phyloP scores from a whole-genome alignment of 495 filamentous ascomycete species.

The Rostrohypoxylon terebratum region DNA sequence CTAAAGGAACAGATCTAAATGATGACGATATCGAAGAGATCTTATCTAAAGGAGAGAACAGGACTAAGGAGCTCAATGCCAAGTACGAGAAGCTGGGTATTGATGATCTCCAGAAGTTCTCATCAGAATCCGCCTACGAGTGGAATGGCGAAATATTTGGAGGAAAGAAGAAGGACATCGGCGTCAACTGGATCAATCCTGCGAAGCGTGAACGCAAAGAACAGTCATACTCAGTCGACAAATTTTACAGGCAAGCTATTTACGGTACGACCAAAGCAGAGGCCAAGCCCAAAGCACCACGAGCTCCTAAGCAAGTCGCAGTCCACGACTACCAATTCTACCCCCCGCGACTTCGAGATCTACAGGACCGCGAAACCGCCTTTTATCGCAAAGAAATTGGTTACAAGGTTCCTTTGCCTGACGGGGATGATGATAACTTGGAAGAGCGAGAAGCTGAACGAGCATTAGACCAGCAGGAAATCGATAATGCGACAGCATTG shows the following conservation, averaged over 20 bases:
- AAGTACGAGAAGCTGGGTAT: slow-evolving; percentile 98
- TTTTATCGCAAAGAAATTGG: slow-evolving; percentile 95
- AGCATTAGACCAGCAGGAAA: slow-evolving; percentile 87
- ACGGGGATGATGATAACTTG: slow-evolving; percentile 85
- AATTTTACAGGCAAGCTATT: slow-evolving; percentile 95
- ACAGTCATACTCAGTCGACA: slow-evolving; percentile 97
- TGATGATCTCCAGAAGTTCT: slow-evolving; percentile 98
- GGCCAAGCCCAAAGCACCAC: slow-evolving; percentile 93
- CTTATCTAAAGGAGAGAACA: slow-evolving; percentile 84
- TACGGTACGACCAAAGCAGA: slow-evolving; percentile 79
- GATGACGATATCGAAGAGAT: slow-evolving; percentile 94
- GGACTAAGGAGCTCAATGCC: slow-evolving; percentile 88
- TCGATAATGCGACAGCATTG: slow-evolving; percentile 89
- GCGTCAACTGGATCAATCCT: slow-evolving; percentile 97
- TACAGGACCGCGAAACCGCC: slow-evolving; percentile 96
- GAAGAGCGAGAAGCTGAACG: slow-evolving; percentile 88
- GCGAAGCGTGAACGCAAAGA: slow-evolving; percentile 99
- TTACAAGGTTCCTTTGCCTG: slow-evolving; percentile 87
- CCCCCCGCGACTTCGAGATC: slow-evolving; percentile 78
- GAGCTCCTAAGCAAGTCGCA: slow-evolving; percentile 90
- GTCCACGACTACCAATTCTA: slow-evolving; percentile 99
- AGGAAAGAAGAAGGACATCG: slow-evolving; percentile 91
- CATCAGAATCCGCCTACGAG: slow-evolving; percentile 94
- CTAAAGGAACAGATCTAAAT: slow-evolving; percentile 71
- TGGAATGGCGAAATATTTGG: slow-evolving; percentile 98